phyloP scores from a whole-genome alignment of 1,284 basidiomycete genomes.

The Pseudozyma pruni region DNA sequence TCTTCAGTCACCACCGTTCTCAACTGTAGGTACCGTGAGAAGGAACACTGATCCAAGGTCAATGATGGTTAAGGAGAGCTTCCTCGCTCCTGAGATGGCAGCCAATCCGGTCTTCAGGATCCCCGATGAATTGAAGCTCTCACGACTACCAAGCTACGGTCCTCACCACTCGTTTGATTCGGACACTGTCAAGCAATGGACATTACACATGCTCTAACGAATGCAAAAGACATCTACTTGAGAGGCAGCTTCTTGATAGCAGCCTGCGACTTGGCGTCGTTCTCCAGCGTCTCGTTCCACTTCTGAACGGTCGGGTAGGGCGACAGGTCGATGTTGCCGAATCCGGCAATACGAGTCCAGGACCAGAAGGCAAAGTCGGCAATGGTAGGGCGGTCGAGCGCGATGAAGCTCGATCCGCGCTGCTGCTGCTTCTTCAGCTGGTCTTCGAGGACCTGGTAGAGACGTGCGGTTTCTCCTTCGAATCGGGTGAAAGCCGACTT shows the following conservation, averaged over 20 bases:
- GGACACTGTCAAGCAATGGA: too few relatives aligned
- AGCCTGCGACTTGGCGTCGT: conserved; percentile 44
- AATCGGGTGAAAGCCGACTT: conserved; percentile 55
- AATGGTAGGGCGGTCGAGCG: conserved; percentile 58
- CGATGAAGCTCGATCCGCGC: conserved; percentile 53
- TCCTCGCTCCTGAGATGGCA: too few relatives aligned
- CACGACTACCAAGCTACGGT: too few relatives aligned
- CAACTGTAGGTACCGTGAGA: too few relatives aligned
- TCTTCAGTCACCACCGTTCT: too few relatives aligned
- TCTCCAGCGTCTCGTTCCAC: conserved; percentile 49
- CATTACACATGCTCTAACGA: too few relatives aligned
- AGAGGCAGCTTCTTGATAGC: conserved; percentile 50
- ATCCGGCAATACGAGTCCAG: conserved; percentile 48
- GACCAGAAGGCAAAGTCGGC: conserved; percentile 60
- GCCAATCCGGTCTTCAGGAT: too few relatives aligned
- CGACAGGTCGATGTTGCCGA: conserved; percentile 55
- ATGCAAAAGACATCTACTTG: too few relatives aligned
- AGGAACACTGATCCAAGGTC: too few relatives aligned
- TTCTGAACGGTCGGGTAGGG: conserved; percentile 52
- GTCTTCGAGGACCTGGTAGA: conserved; percentile 56
- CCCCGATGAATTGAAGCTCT: too few relatives aligned
- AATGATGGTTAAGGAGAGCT: too few relatives aligned
- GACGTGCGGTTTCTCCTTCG: conserved; percentile 54
- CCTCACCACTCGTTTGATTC: too few relatives aligned
- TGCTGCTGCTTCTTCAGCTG: conserved; percentile 50